phyloP scores from a whole-genome alignment of 208 protist genomes.

The Crithidia acanthocephali region DNA sequence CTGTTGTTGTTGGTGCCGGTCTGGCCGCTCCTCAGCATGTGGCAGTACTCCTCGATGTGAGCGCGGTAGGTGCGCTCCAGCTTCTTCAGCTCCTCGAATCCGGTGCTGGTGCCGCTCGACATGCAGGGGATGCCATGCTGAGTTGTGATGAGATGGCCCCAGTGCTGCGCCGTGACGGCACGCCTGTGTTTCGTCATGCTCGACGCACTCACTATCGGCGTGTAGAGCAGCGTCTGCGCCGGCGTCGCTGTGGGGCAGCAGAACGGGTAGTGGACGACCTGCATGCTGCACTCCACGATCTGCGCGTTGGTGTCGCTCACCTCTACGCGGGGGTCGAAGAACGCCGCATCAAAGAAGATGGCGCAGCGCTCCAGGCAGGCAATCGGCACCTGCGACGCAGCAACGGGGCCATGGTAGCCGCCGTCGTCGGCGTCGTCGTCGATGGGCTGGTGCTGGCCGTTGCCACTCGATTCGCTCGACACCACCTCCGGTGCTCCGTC shows the following conservation, averaged over 20 bases:
- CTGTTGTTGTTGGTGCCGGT: neutral
- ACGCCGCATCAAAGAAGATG: constrained; percentile 36
- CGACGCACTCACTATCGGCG: constrained; percentile 5
- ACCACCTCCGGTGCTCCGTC: neutral
- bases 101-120: neutral
- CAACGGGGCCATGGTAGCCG: neutral
- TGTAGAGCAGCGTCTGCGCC: constrained; percentile 21
- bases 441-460: too few species aligned
- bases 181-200: constrained; percentile 16
- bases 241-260: constrained; percentile 4
- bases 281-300: constrained; percentile 30
- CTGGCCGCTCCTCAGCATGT: neutral
- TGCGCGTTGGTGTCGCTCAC: constrained; percentile 10
- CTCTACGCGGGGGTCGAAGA: constrained; percentile 13
- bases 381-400: constrained; percentile 16
- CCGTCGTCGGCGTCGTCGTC: neutral
- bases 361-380: constrained; percentile 42
- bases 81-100: constrained; percentile 12
- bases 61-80: constrained; percentile 4
- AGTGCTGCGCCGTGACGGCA: constrained; percentile 10
- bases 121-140: constrained; percentile 23
- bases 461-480: too few species aligned
- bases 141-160: constrained; percentile 1
- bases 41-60: constrained; percentile 11
- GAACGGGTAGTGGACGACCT: constrained; percentile 32